A percentile compares a stretch with the other conserved stretches of the same genome.
These are phyloP conservation scores for Farysia itapuensis DNA, from an alignment of 1,284 basidiomycete species.

Conservation along the genomic window DNA sequence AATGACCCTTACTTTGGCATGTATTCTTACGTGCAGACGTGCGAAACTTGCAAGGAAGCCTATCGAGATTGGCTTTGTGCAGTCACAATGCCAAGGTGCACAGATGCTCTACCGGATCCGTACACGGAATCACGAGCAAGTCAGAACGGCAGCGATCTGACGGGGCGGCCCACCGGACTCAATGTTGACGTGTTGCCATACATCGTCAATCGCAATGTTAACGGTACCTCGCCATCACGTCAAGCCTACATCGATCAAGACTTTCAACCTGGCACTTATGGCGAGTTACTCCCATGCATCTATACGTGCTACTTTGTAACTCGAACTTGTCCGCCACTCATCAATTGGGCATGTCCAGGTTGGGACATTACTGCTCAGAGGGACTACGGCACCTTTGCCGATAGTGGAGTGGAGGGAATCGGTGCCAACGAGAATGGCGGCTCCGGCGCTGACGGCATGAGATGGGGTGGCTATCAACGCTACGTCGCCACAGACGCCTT, in stretches of 20 bases:
- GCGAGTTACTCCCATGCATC: slow-evolving; percentile 57
- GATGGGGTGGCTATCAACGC: slow-evolving; percentile 50
- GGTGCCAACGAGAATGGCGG: slow-evolving; percentile 52
- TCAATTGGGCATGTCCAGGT: slow-evolving; percentile 51
- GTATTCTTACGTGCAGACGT: slow-evolving; percentile 61
- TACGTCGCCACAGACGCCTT: slow-evolving; percentile 57
- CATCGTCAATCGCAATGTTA: slow-evolving; percentile 50
- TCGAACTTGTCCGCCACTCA: slow-evolving; percentile 51
- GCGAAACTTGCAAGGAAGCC: slow-evolving; percentile 58
- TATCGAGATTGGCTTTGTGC: slow-evolving; percentile 61
- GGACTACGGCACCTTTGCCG: slow-evolving; percentile 58
- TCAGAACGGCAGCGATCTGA: slow-evolving; percentile 39
- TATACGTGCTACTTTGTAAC: slow-evolving; percentile 55
- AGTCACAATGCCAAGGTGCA: slow-evolving; percentile 61
- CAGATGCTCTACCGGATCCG: slow-evolving; percentile 48
- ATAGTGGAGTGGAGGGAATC: slow-evolving; percentile 43
- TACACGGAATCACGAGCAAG: slow-evolving; percentile 31
- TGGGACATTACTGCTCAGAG: slow-evolving; percentile 57
- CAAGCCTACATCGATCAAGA: slow-evolving; percentile 49
- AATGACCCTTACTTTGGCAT: slow-evolving; percentile 51
- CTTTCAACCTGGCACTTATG: slow-evolving; percentile 44
- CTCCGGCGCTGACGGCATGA: slow-evolving; percentile 40
- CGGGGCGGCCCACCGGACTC: slow-evolving; percentile 36
- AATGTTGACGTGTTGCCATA: slow-evolving; percentile 52
- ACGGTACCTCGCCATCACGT: slow-evolving; percentile 24